Conservation (phyloP, 345 rosid species). For the Eucalyptus caleyi region DNA sequence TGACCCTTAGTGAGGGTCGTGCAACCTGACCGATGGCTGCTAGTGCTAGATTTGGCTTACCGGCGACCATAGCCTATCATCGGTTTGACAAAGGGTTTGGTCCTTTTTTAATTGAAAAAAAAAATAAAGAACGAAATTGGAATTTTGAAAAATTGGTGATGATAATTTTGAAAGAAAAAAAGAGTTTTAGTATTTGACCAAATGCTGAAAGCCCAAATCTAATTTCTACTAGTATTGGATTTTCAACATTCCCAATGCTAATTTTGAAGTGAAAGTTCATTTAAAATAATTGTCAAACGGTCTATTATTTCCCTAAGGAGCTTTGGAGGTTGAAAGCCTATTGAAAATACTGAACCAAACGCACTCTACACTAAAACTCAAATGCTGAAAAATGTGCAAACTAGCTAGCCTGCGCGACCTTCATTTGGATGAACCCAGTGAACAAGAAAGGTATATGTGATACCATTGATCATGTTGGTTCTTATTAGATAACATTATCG, state of each 20-base stretch:
- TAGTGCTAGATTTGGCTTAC: accelerated
- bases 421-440: neutral
- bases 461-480: neutral
- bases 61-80: accelerated
- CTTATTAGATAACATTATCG: neutral
- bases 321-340: too few species aligned
- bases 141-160: too few species aligned
- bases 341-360: too few species aligned
- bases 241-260: accelerated
- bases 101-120: too few species aligned
- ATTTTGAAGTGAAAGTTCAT: too few species aligned
- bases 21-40: accelerated
- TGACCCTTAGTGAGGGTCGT: accelerated
- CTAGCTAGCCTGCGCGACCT: neutral
- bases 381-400: neutral
- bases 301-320: too few species aligned
- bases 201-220: accelerated
- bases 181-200: too few species aligned
- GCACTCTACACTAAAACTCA: neutral
- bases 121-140: too few species aligned
- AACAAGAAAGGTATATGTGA: neutral
- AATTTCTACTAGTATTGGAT: accelerated
- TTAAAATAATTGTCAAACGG: accelerated
- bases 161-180: too few species aligned
- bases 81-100: accelerated